Conservation (phyloP, 1,139 yeast species). For the Yamadazyma trypodendri region DNA sequence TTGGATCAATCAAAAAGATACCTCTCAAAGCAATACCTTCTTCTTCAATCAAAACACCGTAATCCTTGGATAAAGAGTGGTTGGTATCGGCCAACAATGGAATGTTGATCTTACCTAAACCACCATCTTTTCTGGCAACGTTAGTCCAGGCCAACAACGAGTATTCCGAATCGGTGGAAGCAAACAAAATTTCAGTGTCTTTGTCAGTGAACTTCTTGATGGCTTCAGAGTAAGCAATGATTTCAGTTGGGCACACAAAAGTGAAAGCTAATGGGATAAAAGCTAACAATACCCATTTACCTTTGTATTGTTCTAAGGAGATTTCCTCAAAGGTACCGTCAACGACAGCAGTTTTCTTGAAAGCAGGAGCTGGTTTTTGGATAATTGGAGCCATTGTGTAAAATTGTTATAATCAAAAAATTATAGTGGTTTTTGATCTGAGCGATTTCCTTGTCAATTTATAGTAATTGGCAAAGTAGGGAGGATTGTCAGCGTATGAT, state of each 20-base stretch:
- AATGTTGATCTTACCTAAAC: constrained; percentile 90
- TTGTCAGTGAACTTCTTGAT: constrained; percentile 83
- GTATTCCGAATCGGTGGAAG: constrained; percentile 98
- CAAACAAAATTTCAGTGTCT: constrained; percentile 86
- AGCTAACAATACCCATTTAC: constrained; percentile 95
- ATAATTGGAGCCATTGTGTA: constrained; percentile 75
- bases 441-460: constrained; percentile 9
- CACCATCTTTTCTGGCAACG: constrained; percentile 95
- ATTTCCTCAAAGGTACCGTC: constrained; percentile 95
- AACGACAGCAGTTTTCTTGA: constrained; percentile 94
- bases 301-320: constrained; percentile 91
- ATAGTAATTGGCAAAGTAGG: constrained; percentile 6
- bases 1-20: constrained; percentile 94
- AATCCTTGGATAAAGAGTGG: constrained; percentile 91
- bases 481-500: no score
- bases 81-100: constrained; percentile 96
- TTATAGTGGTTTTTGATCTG: neutral
- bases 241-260: constrained; percentile 98
- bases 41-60: constrained; percentile 95
- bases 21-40: constrained; percentile 98
- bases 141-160: constrained; percentile 97
- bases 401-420: neutral
- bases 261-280: constrained; percentile 99
- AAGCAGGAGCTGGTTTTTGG: constrained; percentile 93
- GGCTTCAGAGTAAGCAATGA: constrained; percentile 97